Evolutionary conservation across 2,329 filamentous ascomycete species (phyloP).

Genomic region (Beauveria sp.): DNA sequence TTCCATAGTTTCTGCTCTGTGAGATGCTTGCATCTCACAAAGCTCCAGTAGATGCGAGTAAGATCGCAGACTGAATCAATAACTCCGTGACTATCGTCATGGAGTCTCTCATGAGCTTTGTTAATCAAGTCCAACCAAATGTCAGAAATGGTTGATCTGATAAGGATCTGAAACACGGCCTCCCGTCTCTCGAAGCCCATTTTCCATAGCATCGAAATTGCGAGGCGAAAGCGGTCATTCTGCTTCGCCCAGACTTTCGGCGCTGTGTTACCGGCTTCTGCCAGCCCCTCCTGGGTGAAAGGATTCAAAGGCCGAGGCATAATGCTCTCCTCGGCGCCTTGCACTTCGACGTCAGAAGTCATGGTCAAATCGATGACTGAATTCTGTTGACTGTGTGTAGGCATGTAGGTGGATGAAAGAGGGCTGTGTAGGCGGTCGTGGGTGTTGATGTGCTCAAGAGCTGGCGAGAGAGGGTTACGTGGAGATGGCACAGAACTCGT

Average conservation of each 20-base stretch:
- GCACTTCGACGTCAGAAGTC: not conserved
- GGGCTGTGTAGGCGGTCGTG: not conserved
- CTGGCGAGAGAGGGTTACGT: not conserved
- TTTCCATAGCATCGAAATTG: constrained; percentile 22
- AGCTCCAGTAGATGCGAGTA: constrained; percentile 24
- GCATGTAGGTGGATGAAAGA: not conserved
- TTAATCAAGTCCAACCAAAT: not conserved
- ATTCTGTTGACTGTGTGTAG: not conserved
- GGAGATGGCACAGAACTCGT: not conserved
- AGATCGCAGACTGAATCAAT: constrained; percentile 21
- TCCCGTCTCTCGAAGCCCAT: constrained; percentile 16
- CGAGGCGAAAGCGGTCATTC: constrained; percentile 19
- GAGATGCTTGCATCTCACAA: constrained; percentile 18
- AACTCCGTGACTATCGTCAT: no score
- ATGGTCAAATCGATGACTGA: constrained; percentile 16
- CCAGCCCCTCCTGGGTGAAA: not conserved
- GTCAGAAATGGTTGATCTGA: not conserved
- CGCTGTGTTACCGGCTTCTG: constrained; percentile 8
- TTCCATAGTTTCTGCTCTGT: constrained; percentile 17
- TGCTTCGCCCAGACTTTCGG: constrained; percentile 16
- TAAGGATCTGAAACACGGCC: constrained; percentile 19
- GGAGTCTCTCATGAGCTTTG: not conserved
- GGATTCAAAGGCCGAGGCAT: not conserved
- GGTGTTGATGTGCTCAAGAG: not conserved
- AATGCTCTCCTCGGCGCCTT: not conserved